phyloP scores from a whole-genome alignment of 2,329 filamentous ascomycete genomes.

The Aspergillus texensis region DNA sequence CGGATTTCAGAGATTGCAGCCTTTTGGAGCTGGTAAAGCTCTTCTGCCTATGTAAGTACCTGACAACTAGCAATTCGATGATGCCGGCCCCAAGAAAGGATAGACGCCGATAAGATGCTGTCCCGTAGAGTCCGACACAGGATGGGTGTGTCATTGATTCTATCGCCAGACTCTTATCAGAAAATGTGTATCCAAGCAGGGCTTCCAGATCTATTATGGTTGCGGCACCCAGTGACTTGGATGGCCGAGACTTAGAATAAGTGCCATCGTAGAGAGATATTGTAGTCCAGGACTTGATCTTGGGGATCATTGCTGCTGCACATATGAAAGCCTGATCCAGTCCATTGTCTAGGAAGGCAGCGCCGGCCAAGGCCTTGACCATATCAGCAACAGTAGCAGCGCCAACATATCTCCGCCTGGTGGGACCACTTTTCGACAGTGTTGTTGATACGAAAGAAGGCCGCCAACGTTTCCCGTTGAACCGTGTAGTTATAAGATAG shows the following conservation, averaged over 20 bases:
- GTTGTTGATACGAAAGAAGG: neutral
- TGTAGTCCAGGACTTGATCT: constrained; percentile 7
- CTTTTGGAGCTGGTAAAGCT: neutral
- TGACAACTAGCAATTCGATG: neutral
- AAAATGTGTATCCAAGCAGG: neutral
- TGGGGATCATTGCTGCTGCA: constrained; percentile 6
- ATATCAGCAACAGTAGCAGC: constrained; percentile 1
- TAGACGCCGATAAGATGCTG: neutral
- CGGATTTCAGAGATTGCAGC: neutral
- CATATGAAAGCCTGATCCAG: constrained; percentile 2
- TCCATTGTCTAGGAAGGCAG: constrained; percentile 5
- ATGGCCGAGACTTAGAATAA: neutral
- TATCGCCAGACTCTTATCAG: neutral
- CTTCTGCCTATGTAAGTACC: neutral
- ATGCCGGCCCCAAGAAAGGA: neutral
- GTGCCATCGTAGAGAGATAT: constrained; percentile 7
- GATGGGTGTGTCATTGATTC: neutral
- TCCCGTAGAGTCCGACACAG: neutral
- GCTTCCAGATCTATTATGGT: neutral
- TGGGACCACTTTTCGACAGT: neutral
- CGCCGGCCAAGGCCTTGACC: constrained; percentile 6
- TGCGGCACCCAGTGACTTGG: neutral
- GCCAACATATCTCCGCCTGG: neutral
- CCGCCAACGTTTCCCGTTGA: neutral
- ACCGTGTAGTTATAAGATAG: neutral